Conservation (phyloP, 768 basidiomycete species). For the Tylopilus sp. region DNA sequence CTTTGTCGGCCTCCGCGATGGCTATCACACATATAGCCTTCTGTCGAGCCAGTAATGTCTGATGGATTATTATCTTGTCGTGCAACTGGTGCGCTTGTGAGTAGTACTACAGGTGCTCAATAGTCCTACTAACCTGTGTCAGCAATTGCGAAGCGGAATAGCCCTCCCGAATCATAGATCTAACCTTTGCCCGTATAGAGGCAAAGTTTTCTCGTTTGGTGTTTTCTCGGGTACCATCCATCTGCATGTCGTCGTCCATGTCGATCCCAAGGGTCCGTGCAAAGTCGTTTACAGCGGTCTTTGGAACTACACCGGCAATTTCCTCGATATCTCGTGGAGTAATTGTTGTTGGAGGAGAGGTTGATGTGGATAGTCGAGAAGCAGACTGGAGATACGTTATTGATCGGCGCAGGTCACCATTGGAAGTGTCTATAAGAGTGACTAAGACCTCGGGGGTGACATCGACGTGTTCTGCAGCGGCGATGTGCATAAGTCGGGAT, state of each 20-base stretch:
- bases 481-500: conserved; percentile 75
- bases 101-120: conserved; percentile 4
- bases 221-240: conserved; percentile 31
- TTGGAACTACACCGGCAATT: conserved; percentile 94
- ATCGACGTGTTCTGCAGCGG: conserved; percentile 65
- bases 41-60: conserved; percentile 71
- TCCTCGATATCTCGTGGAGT: conserved; percentile 83
- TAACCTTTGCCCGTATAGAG: conserved; percentile 67
- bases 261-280: conserved; percentile 74
- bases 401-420: conserved; percentile 91
- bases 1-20: conserved; percentile 95
- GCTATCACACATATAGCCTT: conserved; percentile 79
- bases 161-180: conserved; percentile 76
- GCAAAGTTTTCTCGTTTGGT: conserved; percentile 46
- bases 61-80: conserved; percentile 83
- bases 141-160: conserved; percentile 91
- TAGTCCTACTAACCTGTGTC: conserved; percentile 60
- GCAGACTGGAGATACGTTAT: conserved; percentile 99
- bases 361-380: conserved; percentile 77
- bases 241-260: conserved; percentile 51
- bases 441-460: conserved; percentile 58
- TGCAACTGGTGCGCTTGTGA: conserved; percentile 60
- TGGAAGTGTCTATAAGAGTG: conserved; percentile 74
- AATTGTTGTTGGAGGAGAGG: conserved; percentile 69
- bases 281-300: conserved; percentile 63